Evolutionary conservation across 768 basidiomycete genomes (phyloP).

Genomic region (Agrocybe pediades): DNA sequence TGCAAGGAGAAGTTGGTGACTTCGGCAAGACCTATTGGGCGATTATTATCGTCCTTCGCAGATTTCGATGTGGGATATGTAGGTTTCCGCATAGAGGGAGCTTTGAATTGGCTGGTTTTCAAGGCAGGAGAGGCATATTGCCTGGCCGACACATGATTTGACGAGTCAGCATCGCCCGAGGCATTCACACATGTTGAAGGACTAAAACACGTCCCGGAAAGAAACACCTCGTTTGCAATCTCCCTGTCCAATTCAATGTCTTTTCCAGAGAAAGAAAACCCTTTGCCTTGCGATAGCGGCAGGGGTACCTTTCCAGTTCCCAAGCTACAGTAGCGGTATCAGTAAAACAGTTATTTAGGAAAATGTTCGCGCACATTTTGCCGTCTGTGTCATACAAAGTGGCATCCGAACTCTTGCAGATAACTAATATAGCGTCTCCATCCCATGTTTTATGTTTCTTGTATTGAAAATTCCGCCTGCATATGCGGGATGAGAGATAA

Average conservation of each 20-base stretch:
- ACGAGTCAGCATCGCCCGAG: not conserved
- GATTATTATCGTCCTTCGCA: not conserved
- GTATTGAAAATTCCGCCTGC: slow-evolving; percentile 66
- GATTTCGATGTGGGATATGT: not conserved
- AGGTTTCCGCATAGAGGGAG: not conserved
- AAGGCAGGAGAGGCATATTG: slow-evolving; percentile 27
- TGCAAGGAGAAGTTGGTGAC: slow-evolving; percentile 33
- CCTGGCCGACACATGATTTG: slow-evolving; percentile 12
- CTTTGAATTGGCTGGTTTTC: not conserved
- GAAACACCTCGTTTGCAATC: slow-evolving; percentile 55
- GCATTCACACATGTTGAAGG: slow-evolving; percentile 2
- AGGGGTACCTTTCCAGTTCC: slow-evolving; percentile 48
- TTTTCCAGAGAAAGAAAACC: slow-evolving; percentile 47
- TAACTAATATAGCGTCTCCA: slow-evolving; percentile 70
- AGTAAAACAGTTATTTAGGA: not conserved
- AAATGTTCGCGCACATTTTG: slow-evolving; percentile 51
- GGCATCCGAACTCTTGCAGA: slow-evolving; percentile 41
- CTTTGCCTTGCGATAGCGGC: slow-evolving; percentile 40
- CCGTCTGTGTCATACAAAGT: slow-evolving; percentile 66
- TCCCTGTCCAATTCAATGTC: slow-evolving; percentile 67
- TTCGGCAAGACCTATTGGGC: slow-evolving; percentile 9
- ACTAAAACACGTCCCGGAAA: slow-evolving; percentile 68
- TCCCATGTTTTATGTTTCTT: slow-evolving; percentile 94
- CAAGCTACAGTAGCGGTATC: slow-evolving; percentile 37
- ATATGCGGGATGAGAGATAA: not conserved